Conservation (phyloP, 2,329 filamentous ascomycete species). For the Mycosphaerella sp. region DNA sequence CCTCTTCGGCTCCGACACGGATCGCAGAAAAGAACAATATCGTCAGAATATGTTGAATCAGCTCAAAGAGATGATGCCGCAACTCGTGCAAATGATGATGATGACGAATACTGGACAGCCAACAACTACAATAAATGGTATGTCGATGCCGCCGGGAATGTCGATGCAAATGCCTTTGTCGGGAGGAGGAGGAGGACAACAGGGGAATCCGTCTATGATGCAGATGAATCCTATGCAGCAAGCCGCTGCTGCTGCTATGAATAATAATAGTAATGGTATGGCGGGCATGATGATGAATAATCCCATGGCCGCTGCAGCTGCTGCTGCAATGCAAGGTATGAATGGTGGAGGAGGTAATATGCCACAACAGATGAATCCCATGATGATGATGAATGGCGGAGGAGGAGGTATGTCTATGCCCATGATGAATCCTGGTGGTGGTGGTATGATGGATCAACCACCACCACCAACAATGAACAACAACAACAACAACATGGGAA, state of each 20-base stretch:
- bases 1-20: constrained; percentile 23
- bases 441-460: constrained; percentile 7
- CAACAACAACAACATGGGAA: not conserved
- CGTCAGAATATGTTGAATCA: constrained; percentile 23
- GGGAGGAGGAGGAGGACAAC: not conserved
- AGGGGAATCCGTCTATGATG: not conserved
- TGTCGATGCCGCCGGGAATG: not conserved
- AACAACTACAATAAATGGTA: not conserved
- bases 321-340: constrained; percentile 3
- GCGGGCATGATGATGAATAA: not conserved
- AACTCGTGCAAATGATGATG: constrained; percentile 20
- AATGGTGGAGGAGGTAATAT: not conserved
- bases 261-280: not conserved
- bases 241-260: constrained; percentile 7
- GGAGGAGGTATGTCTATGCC: constrained; percentile 1
- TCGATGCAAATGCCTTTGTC: not conserved
- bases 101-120: not conserved
- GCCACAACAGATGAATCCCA: constrained; percentile 4
- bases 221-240: constrained; percentile 5
- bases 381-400: constrained; percentile 11
- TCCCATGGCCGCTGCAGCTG: not conserved
- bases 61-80: constrained; percentile 24
- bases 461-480: not conserved
- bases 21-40: constrained; percentile 24
- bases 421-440: constrained; percentile 4